These are phyloP conservation scores for Phytophthora podocarpi DNA, from an alignment of 352 stramenopile species.

Conservation along the genomic window DNA sequence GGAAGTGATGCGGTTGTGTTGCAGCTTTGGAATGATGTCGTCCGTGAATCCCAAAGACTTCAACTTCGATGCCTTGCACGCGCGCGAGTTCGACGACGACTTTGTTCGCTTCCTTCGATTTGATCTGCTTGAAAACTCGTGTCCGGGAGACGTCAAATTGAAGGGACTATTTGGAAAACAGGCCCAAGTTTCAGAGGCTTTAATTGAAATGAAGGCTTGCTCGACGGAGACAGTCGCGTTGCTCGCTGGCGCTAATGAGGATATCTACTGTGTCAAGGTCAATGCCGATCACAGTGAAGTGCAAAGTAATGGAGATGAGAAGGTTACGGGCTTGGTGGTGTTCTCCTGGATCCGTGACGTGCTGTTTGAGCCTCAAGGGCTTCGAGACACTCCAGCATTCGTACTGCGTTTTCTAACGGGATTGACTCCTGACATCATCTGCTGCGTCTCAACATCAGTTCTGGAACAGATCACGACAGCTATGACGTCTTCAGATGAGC, in stretches of 20 bases:
- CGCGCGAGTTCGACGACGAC: slow-evolving; percentile 67
- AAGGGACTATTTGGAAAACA: slow-evolving; percentile 70
- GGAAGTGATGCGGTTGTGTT: slow-evolving; percentile 72
- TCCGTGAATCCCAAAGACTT: slow-evolving; percentile 57
- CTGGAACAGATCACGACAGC: slow-evolving; percentile 19
- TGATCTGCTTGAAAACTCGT: slow-evolving; percentile 43
- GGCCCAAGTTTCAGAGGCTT: slow-evolving; percentile 41
- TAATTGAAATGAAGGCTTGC: slow-evolving; percentile 48
- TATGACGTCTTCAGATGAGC: slow-evolving; percentile 7
- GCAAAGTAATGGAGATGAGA: neutral
- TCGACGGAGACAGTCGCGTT: slow-evolving; percentile 28
- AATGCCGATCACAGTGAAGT: neutral
- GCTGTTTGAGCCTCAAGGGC: slow-evolving; percentile 41
- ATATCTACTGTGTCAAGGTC: slow-evolving; percentile 57
- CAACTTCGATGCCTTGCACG: slow-evolving; percentile 43
- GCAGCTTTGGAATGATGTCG: slow-evolving; percentile 53
- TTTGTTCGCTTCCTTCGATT: slow-evolving; percentile 62
- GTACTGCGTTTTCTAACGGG: slow-evolving; percentile 59
- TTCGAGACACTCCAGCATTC: slow-evolving; percentile 69
- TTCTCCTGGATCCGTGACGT: slow-evolving; percentile 70
- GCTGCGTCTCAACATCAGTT: slow-evolving; percentile 28
- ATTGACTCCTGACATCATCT: slow-evolving; percentile 38
- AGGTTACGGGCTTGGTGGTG: slow-evolving; percentile 44
- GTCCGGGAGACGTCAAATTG: slow-evolving; percentile 19
- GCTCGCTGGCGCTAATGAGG: slow-evolving; percentile 42